Conservation (phyloP, 2,329 filamentous ascomycete genomes). For the Zymoseptoria crescenta region DNA sequence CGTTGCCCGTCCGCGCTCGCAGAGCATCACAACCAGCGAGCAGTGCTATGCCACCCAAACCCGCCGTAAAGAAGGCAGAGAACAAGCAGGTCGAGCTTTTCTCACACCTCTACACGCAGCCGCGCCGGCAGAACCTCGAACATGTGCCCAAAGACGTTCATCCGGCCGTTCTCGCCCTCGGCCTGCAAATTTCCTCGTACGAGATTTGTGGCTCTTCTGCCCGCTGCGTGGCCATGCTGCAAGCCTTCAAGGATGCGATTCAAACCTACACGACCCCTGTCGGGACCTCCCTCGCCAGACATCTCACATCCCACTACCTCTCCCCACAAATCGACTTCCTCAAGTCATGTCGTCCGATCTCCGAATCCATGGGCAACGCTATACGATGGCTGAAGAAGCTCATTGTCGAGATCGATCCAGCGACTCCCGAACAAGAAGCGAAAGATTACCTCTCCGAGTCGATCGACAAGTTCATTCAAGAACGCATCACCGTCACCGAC, state of each 20-base stretch:
- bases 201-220: slow-evolving; percentile 83
- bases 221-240: slow-evolving; percentile 74
- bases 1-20: slow-evolving; percentile 25
- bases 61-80: slow-evolving; percentile 40
- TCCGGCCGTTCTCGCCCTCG: slow-evolving; percentile 73
- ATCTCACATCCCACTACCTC: slow-evolving; percentile 84
- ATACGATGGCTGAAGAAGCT: slow-evolving; percentile 91
- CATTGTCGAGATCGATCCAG: slow-evolving; percentile 83
- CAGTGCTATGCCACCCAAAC: slow-evolving; percentile 21
- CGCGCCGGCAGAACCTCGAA: slow-evolving; percentile 56
- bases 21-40: slow-evolving; percentile 18
- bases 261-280: slow-evolving; percentile 84
- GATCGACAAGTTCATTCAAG: slow-evolving; percentile 84
- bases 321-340: slow-evolving; percentile 95
- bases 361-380: slow-evolving; percentile 93
- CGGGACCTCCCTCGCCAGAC: slow-evolving; percentile 75
- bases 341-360: slow-evolving; percentile 87
- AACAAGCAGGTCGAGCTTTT: slow-evolving; percentile 67
- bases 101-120: slow-evolving; percentile 60
- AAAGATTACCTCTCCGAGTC: slow-evolving; percentile 69
- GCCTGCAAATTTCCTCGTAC: slow-evolving; percentile 85
- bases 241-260: slow-evolving; percentile 90
- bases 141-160: slow-evolving; percentile 67
- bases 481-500: slow-evolving; percentile 81
- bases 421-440: slow-evolving; percentile 70